Evolutionary conservation across 345 rosid genomes (phyloP).

Genomic region (Mangifera indica): DNA sequence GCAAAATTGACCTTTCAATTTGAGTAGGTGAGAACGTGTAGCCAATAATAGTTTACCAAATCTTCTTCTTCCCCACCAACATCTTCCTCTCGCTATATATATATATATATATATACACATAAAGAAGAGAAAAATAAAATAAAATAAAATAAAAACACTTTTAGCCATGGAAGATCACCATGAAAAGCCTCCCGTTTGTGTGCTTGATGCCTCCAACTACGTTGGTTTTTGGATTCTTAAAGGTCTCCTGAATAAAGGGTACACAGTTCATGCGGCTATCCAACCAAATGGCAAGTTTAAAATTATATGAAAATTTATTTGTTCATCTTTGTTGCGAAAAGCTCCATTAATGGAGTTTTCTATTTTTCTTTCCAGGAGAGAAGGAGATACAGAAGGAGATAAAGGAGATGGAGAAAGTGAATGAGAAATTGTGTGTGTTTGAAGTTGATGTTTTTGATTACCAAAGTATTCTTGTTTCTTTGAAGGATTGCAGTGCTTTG

Average conservation of each 20-base stretch:
- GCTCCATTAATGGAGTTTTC: not conserved
- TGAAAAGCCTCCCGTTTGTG: constrained; percentile 53
- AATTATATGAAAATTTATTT: too few relatives aligned
- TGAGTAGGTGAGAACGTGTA: constrained; percentile 64
- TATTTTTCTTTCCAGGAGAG: constrained; percentile 40
- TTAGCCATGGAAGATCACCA: constrained; percentile 29
- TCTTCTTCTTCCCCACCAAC: constrained; percentile 37
- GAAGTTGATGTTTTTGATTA: constrained; percentile 70
- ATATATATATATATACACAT: not conserved
- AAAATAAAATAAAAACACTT: not conserved
- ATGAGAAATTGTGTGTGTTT: constrained; percentile 53
- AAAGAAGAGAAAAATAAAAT: not conserved
- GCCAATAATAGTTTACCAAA: constrained; percentile 62
- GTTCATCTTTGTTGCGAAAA: not conserved
- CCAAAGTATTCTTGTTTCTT: constrained; percentile 68
- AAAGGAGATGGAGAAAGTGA: constrained; percentile 56
- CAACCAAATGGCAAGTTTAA: constrained; percentile 54
- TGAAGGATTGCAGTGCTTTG: constrained; percentile 64
- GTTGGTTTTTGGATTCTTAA: constrained; percentile 90
- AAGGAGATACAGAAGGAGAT: constrained; percentile 60
- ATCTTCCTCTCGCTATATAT: too few relatives aligned
- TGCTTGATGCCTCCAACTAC: constrained; percentile 84
- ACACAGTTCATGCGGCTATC: constrained; percentile 73
- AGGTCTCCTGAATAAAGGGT: constrained; percentile 64
- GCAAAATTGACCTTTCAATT: not conserved